Percentiles rank a stretch among this genome's conserved stretches.
phyloP scores from a whole-genome alignment of 2,329 filamentous ascomycete species.

The Ophiobolus disseminans region DNA sequence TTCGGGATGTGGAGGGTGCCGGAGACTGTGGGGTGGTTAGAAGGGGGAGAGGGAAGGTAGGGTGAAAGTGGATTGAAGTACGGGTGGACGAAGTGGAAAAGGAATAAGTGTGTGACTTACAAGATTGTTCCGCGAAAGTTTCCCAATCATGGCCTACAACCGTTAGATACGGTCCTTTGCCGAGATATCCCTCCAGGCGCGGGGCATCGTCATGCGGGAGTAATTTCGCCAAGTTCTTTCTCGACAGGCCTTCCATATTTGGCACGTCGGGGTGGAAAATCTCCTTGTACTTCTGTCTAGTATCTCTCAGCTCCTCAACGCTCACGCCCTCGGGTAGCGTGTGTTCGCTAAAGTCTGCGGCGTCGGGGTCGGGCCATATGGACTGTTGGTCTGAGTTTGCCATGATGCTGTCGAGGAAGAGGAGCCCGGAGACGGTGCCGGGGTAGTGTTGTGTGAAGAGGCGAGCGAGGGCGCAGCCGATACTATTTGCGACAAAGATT shows the following conservation, averaged over 20 bases:
- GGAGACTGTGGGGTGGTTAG: slow-evolving; percentile 17
- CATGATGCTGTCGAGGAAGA: slow-evolving; percentile 66
- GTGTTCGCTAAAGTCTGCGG: slow-evolving; percentile 52
- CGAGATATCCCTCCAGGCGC: slow-evolving; percentile 47
- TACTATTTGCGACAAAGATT: slow-evolving; percentile 61
- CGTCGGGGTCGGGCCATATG: slow-evolving; percentile 63
- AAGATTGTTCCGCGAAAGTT: slow-evolving; percentile 58
- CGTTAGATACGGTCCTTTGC: slow-evolving; percentile 52
- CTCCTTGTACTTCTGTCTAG: slow-evolving; percentile 45
- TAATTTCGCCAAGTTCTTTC: slow-evolving; percentile 53
- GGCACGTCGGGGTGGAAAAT: slow-evolving; percentile 60
- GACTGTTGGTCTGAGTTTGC: slow-evolving; percentile 64
- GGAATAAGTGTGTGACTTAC: slow-evolving; percentile 15
- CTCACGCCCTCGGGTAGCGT: slow-evolving; percentile 52
- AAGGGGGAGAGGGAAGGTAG: slow-evolving; percentile 5
- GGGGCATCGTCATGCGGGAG: slow-evolving; percentile 56
- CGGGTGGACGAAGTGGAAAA: background rate
- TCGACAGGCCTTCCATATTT: slow-evolving; percentile 59
- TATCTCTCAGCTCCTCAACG: slow-evolving; percentile 42
- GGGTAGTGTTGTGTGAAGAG: slow-evolving; percentile 60
- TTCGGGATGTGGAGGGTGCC: slow-evolving; percentile 42
- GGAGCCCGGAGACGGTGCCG: slow-evolving; percentile 53
- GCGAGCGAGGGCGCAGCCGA: slow-evolving; percentile 61
- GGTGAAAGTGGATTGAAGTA: background rate
- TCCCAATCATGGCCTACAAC: slow-evolving; percentile 64